Evolutionary conservation across 2,329 filamentous ascomycete genomes (phyloP).

Genomic region (Diplodia sapinea): DNA sequence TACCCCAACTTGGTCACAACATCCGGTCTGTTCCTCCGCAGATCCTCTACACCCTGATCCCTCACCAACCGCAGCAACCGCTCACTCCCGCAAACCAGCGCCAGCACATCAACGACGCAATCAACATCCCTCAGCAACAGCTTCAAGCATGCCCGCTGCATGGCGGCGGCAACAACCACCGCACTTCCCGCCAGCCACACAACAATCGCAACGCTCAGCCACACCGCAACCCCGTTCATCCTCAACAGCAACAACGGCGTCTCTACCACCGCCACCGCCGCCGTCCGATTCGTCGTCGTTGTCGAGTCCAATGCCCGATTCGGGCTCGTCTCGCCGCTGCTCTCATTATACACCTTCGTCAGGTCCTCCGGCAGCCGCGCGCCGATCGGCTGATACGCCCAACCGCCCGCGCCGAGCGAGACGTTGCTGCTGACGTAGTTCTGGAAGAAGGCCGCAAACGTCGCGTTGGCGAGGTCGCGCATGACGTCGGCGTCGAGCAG

Average conservation of each 20-base stretch:
- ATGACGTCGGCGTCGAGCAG: neutral
- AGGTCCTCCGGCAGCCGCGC: slow-evolving; percentile 18
- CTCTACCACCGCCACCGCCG: neutral
- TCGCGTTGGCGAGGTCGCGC: neutral
- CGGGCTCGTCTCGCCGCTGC: neutral
- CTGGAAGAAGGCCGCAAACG: slow-evolving; percentile 33
- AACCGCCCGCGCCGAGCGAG: slow-evolving; percentile 35
- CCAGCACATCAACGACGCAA: neutral
- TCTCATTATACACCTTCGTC: neutral
- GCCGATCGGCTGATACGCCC: slow-evolving; percentile 38
- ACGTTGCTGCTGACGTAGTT: slow-evolving; percentile 37
- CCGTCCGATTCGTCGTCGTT: neutral
- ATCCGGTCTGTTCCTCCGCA: neutral
- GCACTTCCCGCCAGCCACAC: neutral
- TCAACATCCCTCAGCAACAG: neutral
- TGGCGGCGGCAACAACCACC: neutral
- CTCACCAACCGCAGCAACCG: neutral
- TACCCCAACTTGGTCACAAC: neutral
- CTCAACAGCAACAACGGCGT: neutral
- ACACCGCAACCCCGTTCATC: neutral
- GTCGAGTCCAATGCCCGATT: neutral
- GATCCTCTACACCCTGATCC: neutral
- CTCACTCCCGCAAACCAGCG: neutral
- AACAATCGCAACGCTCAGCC: neutral
- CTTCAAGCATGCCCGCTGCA: neutral